These are phyloP conservation scores for Lasiodiplodia theobromae DNA, from an alignment of 2,329 filamentous ascomycete genomes.

Conservation along the genomic window DNA sequence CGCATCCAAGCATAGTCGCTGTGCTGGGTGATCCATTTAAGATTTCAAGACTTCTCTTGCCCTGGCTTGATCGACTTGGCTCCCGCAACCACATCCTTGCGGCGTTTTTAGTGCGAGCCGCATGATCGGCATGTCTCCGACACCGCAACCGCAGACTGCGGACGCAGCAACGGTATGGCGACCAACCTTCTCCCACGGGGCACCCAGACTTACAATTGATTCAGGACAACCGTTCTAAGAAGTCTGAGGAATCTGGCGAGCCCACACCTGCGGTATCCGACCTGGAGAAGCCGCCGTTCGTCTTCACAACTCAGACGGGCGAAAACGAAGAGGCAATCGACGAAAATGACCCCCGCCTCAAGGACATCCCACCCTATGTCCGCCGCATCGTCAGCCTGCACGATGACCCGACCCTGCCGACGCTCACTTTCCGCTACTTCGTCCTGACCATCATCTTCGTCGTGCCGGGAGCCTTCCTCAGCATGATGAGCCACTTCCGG, in stretches of 20 bases:
- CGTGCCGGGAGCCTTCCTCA: conserved; percentile 64
- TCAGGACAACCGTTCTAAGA: not conserved
- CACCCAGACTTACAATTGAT: not conserved
- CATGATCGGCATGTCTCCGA: not conserved
- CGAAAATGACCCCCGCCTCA: conserved; percentile 51
- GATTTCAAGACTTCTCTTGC: not conserved
- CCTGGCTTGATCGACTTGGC: not conserved
- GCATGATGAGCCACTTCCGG: conserved; percentile 63
- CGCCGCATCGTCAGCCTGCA: conserved; percentile 64
- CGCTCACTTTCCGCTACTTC: conserved; percentile 67
- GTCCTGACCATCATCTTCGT: conserved; percentile 63
- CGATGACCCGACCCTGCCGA: conserved; percentile 63
- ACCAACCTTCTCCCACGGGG: not conserved
- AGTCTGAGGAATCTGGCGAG: not conserved
- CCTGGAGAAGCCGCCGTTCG: conserved; percentile 9
- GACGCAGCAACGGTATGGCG: not conserved
- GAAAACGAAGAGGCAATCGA: conserved; percentile 37
- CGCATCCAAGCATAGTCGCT: not conserved
- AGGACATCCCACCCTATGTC: conserved; percentile 62
- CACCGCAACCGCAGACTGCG: not conserved
- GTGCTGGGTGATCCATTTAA: not conserved
- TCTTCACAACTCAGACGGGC: conserved; percentile 10
- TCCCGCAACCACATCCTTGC: not conserved
- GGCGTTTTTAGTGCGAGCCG: not conserved
- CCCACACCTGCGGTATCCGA: not conserved